Evolutionary conservation across 1,284 basidiomycete genomes (phyloP).

Genomic region (Irpex sp.): DNA sequence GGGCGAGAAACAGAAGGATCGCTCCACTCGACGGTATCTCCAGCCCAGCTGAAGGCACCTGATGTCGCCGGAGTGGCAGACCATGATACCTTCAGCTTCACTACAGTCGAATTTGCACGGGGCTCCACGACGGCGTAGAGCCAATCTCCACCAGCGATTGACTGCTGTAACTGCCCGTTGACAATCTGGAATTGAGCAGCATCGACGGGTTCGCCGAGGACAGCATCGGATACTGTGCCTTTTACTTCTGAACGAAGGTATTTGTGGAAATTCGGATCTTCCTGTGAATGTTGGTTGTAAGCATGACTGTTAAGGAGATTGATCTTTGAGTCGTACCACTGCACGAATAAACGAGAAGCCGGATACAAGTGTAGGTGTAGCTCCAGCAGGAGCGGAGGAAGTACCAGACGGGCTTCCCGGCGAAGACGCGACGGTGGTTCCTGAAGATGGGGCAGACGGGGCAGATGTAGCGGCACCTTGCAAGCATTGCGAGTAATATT

Average conservation of each 20-base stretch:
- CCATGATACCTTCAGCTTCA: conserved; percentile 50
- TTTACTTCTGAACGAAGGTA: conserved; percentile 52
- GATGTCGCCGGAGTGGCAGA: conserved; percentile 41
- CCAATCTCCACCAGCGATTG: conserved; percentile 31
- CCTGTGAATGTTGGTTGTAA: conserved; percentile 25
- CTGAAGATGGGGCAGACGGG: conserved; percentile 18
- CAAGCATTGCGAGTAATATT: conserved; percentile 51
- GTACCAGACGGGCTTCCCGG: neutral
- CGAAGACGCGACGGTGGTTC: neutral
- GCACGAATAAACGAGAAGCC: conserved; percentile 60
- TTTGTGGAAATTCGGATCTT: conserved; percentile 63
- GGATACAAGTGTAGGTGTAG: conserved; percentile 42
- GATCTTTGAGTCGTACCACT: conserved; percentile 36
- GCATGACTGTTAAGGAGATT: neutral
- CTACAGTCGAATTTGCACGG: conserved; percentile 42
- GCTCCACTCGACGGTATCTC: conserved; percentile 55
- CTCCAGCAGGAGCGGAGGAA: conserved; percentile 23
- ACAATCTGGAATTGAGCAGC: conserved; percentile 57
- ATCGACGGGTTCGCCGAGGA: conserved; percentile 44
- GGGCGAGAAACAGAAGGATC: conserved; percentile 42
- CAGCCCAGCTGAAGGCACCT: conserved; percentile 50
- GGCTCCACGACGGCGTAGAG: conserved; percentile 49
- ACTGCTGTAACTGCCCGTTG: conserved; percentile 50
- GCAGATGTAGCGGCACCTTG: conserved; percentile 34
- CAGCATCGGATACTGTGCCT: conserved; percentile 43